These are phyloP conservation scores for Scorias spongiosa DNA, from an alignment of 2,329 filamentous ascomycete species.

Conservation along the genomic window DNA sequence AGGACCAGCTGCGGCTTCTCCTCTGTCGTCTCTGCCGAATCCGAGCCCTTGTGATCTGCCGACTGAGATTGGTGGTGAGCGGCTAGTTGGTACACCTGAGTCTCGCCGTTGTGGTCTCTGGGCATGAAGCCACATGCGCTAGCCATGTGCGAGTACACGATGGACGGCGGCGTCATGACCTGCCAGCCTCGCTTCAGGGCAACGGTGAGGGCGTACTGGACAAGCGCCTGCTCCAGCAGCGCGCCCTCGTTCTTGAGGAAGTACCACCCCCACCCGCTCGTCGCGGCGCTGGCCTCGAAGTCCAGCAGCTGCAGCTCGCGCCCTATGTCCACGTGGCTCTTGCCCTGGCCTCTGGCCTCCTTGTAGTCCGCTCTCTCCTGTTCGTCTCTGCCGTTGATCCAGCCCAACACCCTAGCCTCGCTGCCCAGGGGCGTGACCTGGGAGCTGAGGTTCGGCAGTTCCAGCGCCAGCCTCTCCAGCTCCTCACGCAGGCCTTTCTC, in stretches of 20 bases:
- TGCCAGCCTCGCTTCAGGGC: conserved; percentile 63
- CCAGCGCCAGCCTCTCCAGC: conserved; percentile 59
- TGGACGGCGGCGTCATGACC: conserved; percentile 66
- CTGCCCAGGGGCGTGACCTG: conserved; percentile 56
- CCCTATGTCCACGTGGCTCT: conserved; percentile 56
- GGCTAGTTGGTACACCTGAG: conserved; percentile 68
- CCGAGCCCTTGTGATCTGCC: neutral
- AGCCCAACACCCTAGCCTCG: conserved; percentile 50
- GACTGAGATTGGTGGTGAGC: conserved; percentile 40
- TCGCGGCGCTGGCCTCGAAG: conserved; percentile 65
- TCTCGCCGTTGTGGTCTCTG: conserved; percentile 75
- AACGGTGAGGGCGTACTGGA: conserved; percentile 68
- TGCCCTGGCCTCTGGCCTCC: conserved; percentile 1
- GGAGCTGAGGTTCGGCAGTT: conserved; percentile 77
- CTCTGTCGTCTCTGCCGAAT: conserved; percentile 22
- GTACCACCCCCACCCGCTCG: conserved; percentile 95
- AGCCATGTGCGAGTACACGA: conserved; percentile 86
- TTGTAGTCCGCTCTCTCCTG: conserved; percentile 3
- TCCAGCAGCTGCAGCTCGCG: conserved; percentile 77
- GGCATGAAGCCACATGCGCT: conserved; percentile 89
- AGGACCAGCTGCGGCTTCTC: conserved; percentile 58
- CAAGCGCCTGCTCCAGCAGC: conserved; percentile 82
- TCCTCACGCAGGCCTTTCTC: conserved; percentile 47
- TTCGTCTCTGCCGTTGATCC: conserved; percentile 51
- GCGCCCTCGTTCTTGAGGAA: conserved; percentile 85